Conservation (phyloP, 1,284 basidiomycete species). For the Moniliella sp. region DNA sequence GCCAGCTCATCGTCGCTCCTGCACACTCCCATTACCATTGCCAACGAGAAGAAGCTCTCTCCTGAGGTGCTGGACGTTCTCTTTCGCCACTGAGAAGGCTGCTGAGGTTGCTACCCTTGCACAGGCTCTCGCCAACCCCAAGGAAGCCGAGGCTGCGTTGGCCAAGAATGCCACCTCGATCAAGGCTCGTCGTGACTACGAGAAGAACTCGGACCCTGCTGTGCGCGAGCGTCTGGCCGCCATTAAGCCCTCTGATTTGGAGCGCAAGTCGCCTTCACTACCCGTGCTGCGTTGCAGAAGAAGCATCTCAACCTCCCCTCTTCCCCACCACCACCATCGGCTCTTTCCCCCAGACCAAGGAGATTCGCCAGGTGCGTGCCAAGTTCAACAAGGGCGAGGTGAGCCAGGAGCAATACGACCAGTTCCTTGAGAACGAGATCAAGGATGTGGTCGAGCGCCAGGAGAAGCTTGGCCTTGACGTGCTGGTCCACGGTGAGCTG, state of each 20-base stretch:
- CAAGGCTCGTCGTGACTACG: constrained; percentile 81
- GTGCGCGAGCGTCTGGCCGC: constrained; percentile 85
- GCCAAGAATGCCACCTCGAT: constrained; percentile 63
- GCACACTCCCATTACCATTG: constrained; percentile 88
- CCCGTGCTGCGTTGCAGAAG: constrained; percentile 69
- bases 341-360: constrained; percentile 89
- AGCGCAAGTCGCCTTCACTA: constrained; percentile 73
- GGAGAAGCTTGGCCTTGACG: constrained; percentile 81
- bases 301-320: constrained; percentile 70
- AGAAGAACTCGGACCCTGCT: constrained; percentile 76
- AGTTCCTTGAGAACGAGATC: constrained; percentile 97
- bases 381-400: constrained; percentile 67
- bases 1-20: constrained; percentile 93
- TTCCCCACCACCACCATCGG: constrained; percentile 98
- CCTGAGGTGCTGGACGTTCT: constrained; percentile 82
- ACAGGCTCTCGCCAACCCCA: constrained; percentile 21
- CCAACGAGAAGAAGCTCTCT: constrained; percentile 76
- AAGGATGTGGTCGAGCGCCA: constrained; percentile 83
- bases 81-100: constrained; percentile 92
- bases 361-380: constrained; percentile 44
- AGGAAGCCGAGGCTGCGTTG: constrained; percentile 14
- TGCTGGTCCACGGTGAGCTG: constrained; percentile 94
- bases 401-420: constrained; percentile 68
- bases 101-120: constrained; percentile 73
- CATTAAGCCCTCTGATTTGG: constrained; percentile 66